These are phyloP conservation scores for Eucalyptus virginea DNA, from an alignment of 345 rosid genomes.

Conservation along the genomic window DNA sequence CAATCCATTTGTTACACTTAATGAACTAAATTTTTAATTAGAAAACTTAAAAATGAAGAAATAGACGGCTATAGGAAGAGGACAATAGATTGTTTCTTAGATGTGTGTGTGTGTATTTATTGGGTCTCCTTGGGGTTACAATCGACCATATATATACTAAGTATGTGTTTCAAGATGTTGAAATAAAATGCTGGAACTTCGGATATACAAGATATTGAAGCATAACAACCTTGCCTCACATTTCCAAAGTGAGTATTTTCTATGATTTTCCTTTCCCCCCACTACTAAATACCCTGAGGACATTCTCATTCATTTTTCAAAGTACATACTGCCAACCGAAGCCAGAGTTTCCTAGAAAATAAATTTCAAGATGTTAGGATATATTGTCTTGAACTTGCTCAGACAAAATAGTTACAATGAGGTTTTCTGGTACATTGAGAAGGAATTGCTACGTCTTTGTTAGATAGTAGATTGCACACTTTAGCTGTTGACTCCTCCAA, in stretches of 20 bases:
- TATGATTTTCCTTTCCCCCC: background rate
- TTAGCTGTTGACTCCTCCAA: background rate
- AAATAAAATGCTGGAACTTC: background rate
- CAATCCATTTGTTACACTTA: background rate
- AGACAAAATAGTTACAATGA: background rate
- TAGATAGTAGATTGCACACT: background rate
- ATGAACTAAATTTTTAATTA: background rate
- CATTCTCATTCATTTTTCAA: background rate
- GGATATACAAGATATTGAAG: rapidly evolving
- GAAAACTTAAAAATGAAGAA: background rate
- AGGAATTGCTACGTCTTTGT: background rate
- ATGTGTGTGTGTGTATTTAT: background rate
- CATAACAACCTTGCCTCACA: background rate
- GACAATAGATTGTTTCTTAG: background rate
- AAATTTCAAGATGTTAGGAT: background rate
- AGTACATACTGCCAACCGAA: background rate
- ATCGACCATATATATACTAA: background rate
- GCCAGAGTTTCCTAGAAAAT: background rate
- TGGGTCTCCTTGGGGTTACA: background rate
- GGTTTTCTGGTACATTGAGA: background rate
- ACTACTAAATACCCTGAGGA: background rate
- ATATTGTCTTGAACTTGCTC: background rate
- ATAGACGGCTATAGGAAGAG: background rate
- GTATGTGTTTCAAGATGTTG: rapidly evolving
- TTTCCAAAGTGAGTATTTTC: background rate